Evolutionary conservation across 176 grass and related monocot genomes (phyloP).

Genomic region (Oropetium thomaeum): DNA sequence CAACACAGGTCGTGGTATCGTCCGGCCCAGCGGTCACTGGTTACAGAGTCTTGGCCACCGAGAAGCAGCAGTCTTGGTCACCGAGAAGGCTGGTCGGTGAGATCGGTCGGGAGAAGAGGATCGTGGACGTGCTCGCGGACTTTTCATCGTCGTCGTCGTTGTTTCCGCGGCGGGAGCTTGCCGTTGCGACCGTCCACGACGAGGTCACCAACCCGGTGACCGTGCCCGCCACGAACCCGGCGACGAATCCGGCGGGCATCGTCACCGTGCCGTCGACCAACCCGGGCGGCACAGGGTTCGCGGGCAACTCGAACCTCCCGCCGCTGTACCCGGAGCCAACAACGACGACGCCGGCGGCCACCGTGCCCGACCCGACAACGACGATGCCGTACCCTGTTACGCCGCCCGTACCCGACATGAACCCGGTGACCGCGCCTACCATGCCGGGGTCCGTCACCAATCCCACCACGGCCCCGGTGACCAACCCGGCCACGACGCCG

Average conservation of each 20-base stretch:
- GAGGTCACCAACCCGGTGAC: conserved; percentile 46
- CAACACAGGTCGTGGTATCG: conserved; percentile 16
- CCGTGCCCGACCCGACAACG: conserved; percentile 45
- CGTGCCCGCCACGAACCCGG: conserved; percentile 59
- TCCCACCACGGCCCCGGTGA: conserved; percentile 38
- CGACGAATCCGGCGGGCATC: conserved; percentile 43
- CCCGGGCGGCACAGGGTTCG: conserved; percentile 34
- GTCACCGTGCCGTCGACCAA: conserved; percentile 54
- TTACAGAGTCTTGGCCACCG: background rate
- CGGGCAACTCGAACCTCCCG: conserved; percentile 37
- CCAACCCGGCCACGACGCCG: conserved; percentile 72
- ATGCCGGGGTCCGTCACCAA: conserved; percentile 38
- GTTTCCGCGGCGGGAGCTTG: conserved; percentile 1
- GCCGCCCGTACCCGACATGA: conserved; percentile 35
- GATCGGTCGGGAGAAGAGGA: conserved; percentile 13
- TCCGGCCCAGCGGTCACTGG: background rate
- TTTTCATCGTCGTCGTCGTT: no score
- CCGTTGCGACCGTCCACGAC: conserved; percentile 43
- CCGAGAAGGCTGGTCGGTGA: conserved; percentile 20
- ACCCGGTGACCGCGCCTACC: conserved; percentile 40
- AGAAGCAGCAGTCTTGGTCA: background rate
- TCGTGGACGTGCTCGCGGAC: conserved; percentile 31
- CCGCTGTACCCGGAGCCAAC: conserved; percentile 49
- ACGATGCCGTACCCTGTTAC: conserved; percentile 29
- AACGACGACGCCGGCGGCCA: background rate